Conservation (phyloP, 768 basidiomycete genomes). For the Amanita pallidorosea region DNA sequence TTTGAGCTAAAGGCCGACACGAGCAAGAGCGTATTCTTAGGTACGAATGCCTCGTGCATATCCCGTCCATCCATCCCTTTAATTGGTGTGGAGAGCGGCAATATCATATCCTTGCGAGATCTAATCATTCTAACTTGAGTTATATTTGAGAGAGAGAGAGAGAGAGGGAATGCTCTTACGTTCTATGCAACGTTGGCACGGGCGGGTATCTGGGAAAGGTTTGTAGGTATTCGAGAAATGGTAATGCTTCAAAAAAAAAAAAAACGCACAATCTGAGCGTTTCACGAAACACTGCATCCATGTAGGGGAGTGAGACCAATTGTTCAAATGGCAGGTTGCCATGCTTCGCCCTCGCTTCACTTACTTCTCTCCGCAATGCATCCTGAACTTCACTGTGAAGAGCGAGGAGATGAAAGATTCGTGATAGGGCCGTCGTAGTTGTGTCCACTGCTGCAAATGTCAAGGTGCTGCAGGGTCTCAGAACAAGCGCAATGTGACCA, state of each 20-base stretch:
- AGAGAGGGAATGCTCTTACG: not conserved
- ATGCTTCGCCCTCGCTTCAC: constrained; percentile 10
- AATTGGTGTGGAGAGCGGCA: constrained; percentile 16
- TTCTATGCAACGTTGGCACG: not conserved
- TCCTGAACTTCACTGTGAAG: constrained; percentile 13
- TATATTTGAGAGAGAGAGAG: too few species aligned
- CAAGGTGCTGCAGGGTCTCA: constrained; percentile 6
- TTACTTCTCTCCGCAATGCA: constrained; percentile 5
- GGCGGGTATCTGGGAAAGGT: not conserved
- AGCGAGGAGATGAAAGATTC: constrained; percentile 1
- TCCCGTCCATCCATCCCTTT: constrained; percentile 12
- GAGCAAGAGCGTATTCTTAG: constrained; percentile 13
- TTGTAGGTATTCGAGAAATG: not conserved
- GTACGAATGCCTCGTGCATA: constrained; percentile 11
- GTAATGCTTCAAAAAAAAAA: constrained; percentile 4
- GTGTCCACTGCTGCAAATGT: constrained; percentile 1
- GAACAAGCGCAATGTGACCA: too few species aligned
- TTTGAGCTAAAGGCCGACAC: constrained; percentile 16
- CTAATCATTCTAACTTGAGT: not conserved
- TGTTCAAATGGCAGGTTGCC: constrained; percentile 11
- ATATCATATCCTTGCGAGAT: constrained; percentile 10
- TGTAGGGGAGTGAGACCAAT: constrained; percentile 13
- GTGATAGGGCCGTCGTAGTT: not conserved
- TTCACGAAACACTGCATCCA: constrained; percentile 17
- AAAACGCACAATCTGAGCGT: constrained; percentile 14